These are phyloP conservation scores for Pythium pyrilobum DNA, from an alignment of 352 stramenopile genomes.

Conservation along the genomic window DNA sequence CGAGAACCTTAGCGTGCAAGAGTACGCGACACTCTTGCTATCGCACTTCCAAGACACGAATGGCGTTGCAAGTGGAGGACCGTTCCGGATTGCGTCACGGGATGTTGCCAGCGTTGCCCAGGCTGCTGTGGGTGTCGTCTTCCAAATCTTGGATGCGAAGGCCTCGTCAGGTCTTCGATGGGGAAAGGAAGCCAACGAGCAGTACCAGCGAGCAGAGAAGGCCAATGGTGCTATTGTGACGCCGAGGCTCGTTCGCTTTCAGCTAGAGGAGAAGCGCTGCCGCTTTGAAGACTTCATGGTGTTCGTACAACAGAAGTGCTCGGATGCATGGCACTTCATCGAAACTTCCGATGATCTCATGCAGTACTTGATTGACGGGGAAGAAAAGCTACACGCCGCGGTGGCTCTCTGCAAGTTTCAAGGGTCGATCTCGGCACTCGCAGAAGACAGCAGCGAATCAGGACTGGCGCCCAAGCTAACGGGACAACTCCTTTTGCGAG, in stretches of 20 bases:
- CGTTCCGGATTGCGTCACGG: slow-evolving; percentile 35
- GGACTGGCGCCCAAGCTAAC: slow-evolving; percentile 30
- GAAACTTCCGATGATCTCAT: slow-evolving; percentile 43
- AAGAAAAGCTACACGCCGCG: slow-evolving; percentile 73
- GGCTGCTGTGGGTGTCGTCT: slow-evolving; percentile 48
- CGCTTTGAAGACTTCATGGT: slow-evolving; percentile 52
- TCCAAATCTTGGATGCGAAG: slow-evolving; percentile 78
- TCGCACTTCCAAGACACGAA: slow-evolving; percentile 51
- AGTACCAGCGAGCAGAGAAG: slow-evolving; percentile 11
- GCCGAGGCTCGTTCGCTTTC: slow-evolving; percentile 80
- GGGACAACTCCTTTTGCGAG: slow-evolving; percentile 61
- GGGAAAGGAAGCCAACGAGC: slow-evolving; percentile 33
- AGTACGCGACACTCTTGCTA: slow-evolving; percentile 49
- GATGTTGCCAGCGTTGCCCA: slow-evolving; percentile 50
- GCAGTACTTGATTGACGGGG: slow-evolving; percentile 51
- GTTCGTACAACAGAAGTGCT: slow-evolving; percentile 64
- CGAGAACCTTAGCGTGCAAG: slow-evolving; percentile 36
- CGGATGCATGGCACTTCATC: slow-evolving; percentile 55
- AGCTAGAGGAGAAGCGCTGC: slow-evolving; percentile 74
- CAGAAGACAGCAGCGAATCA: slow-evolving; percentile 16
- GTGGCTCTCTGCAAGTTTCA: slow-evolving; percentile 78
- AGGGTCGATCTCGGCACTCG: slow-evolving; percentile 38
- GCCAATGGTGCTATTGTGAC: slow-evolving; percentile 34
- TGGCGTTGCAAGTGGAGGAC: neutral
- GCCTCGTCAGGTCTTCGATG: slow-evolving; percentile 77